phyloP scores from a whole-genome alignment of 2,329 filamentous ascomycete species.

The Cladosporium austrohemisphaericum region DNA sequence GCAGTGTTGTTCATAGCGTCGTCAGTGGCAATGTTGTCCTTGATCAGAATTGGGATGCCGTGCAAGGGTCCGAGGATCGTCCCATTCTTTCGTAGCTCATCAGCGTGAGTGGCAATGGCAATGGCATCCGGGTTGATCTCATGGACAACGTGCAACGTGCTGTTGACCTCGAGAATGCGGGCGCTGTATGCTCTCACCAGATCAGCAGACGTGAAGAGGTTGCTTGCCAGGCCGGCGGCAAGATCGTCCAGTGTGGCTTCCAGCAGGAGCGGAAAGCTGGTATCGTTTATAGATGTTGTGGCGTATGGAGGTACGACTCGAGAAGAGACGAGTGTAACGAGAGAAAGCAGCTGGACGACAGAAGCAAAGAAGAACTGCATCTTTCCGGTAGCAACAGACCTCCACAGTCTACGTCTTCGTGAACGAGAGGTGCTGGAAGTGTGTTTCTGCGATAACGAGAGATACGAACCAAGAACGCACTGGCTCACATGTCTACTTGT shows the following conservation, averaged over 20 bases:
- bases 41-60: constrained; percentile 63
- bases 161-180: constrained; percentile 53
- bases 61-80: constrained; percentile 54
- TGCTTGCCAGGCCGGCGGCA: constrained; percentile 45
- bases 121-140: constrained; percentile 56
- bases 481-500: background rate
- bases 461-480: background rate
- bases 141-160: constrained; percentile 49
- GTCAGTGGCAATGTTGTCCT: constrained; percentile 63
- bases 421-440: no score
- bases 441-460: no score
- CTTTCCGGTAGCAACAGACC: no score
- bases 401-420: no score
- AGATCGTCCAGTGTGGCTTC: constrained; percentile 53
- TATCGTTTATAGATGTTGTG: constrained; percentile 14
- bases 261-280: constrained; percentile 40
- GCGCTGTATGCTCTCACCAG: constrained; percentile 54
- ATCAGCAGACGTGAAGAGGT: constrained; percentile 55
- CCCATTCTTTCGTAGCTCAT: constrained; percentile 47
- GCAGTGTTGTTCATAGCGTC: constrained; percentile 63
- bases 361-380: constrained; percentile 14
- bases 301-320: constrained; percentile 19
- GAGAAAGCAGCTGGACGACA: constrained; percentile 15
- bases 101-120: constrained; percentile 46
- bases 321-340: constrained; percentile 13